Conservation (phyloP, 2,329 filamentous ascomycete species). For the Hymenotorrendiella dingleyae region DNA sequence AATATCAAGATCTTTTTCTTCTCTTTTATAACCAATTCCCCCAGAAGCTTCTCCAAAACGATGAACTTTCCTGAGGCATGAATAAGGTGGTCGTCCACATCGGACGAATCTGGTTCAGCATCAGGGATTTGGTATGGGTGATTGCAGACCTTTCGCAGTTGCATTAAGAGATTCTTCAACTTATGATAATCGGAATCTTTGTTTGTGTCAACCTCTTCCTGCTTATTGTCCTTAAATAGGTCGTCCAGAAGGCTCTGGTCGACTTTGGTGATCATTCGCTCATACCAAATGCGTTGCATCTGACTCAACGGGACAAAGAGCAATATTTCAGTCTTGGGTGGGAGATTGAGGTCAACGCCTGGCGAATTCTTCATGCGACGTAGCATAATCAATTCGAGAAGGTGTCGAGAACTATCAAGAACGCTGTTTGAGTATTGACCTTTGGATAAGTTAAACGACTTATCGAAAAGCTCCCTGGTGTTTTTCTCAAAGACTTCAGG, state of each 20-base stretch:
- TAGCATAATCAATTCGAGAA: conserved; percentile 54
- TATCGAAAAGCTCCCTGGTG: conserved; percentile 44
- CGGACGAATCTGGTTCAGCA: conserved; percentile 48
- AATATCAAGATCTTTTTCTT: conserved; percentile 89
- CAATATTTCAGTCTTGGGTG: conserved; percentile 50
- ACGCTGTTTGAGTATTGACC: conserved; percentile 48
- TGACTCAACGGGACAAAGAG: conserved; percentile 52
- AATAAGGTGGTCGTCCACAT: conserved; percentile 71
- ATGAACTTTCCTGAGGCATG: conserved; percentile 86
- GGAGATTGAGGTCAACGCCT: conserved; percentile 48
- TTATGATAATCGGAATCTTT: conserved; percentile 36
- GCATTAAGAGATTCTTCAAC: conserved; percentile 90
- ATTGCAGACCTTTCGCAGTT: conserved; percentile 87
- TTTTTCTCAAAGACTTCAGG: conserved; percentile 50
- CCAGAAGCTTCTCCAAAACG: conserved; percentile 75
- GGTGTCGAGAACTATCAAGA: conserved; percentile 43
- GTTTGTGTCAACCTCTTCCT: conserved; percentile 15
- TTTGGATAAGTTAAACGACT: conserved; percentile 49
- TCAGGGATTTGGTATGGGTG: conserved; percentile 60
- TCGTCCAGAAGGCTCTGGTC: conserved; percentile 46
- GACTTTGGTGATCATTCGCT: conserved; percentile 47
- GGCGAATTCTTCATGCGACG: conserved; percentile 51
- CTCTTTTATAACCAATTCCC: conserved; percentile 61
- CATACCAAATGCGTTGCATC: conserved; percentile 54
- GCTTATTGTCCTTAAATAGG: conserved; percentile 39